phyloP scores from a whole-genome alignment of 2,329 filamentous ascomycete species.

The Triangularia verruculosa region DNA sequence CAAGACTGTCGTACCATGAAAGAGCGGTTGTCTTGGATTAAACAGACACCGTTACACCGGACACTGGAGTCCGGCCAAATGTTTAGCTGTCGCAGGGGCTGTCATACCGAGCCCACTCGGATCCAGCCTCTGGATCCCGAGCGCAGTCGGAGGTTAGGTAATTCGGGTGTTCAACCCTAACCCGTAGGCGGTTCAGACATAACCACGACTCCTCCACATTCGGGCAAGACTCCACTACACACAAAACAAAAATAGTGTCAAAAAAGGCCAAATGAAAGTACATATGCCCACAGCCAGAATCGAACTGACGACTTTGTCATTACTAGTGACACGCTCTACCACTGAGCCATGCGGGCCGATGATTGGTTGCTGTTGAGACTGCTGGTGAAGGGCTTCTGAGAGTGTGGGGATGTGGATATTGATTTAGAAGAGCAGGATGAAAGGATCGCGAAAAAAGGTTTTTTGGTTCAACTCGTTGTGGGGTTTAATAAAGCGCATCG shows the following conservation, averaged over 20 bases:
- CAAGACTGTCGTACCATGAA: neutral
- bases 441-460: neutral
- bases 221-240: neutral
- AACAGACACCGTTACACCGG: neutral
- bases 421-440: neutral
- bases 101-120: neutral
- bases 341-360: slow-evolving; percentile 24
- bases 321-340: slow-evolving; percentile 25
- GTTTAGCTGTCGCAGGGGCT: neutral
- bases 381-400: neutral
- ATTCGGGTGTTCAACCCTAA: neutral
- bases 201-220: neutral
- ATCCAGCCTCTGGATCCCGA: neutral
- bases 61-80: neutral
- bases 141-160: neutral
- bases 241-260: neutral
- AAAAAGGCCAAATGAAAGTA: too few relatives aligned
- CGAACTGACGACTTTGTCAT: slow-evolving; percentile 23
- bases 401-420: neutral
- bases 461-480: too few relatives aligned
- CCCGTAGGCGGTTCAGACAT: neutral
- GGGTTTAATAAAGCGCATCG: too few relatives aligned
- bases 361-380: neutral
- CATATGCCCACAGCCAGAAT: slow-evolving; percentile 11
- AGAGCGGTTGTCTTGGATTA: neutral